Evolutionary conservation across 306 rosid species (phyloP).

Genomic region (Benincasa hispida): DNA sequence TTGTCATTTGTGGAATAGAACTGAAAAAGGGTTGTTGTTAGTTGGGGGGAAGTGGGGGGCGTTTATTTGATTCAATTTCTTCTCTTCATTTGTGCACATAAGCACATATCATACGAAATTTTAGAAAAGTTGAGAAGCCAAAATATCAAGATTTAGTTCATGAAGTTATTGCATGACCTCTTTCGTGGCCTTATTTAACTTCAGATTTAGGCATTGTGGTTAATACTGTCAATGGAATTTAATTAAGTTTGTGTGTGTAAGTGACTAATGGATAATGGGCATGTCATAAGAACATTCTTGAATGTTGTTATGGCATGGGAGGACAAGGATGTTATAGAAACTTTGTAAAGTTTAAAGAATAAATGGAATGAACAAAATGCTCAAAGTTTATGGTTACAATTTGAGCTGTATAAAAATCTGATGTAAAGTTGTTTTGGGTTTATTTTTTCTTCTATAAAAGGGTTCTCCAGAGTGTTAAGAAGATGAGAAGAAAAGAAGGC

Average conservation of each 20-base stretch:
- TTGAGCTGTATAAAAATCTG: neutral
- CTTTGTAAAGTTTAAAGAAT: neutral
- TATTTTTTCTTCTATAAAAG: neutral
- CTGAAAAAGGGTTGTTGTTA: neutral
- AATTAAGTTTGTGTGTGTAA: neutral
- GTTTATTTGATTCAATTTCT: too few relatives aligned
- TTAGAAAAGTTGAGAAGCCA: neutral
- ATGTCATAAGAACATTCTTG: neutral
- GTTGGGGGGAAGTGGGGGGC: neutral
- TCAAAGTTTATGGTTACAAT: neutral
- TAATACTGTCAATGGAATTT: neutral
- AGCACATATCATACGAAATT: neutral
- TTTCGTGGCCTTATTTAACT: neutral
- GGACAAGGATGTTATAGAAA: neutral
- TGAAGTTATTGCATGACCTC: neutral
- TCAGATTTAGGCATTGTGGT: neutral
- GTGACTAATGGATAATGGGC: neutral
- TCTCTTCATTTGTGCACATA: neutral
- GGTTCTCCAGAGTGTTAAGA: neutral
- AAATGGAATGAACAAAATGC: neutral
- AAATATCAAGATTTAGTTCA: neutral
- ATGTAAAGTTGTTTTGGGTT: neutral
- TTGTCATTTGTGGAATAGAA: neutral
- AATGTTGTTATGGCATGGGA: neutral
- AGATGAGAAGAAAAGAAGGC: conserved; percentile 8